Evolutionary conservation across 768 basidiomycete genomes (phyloP).

Genomic region (Coprinopsis sp.): DNA sequence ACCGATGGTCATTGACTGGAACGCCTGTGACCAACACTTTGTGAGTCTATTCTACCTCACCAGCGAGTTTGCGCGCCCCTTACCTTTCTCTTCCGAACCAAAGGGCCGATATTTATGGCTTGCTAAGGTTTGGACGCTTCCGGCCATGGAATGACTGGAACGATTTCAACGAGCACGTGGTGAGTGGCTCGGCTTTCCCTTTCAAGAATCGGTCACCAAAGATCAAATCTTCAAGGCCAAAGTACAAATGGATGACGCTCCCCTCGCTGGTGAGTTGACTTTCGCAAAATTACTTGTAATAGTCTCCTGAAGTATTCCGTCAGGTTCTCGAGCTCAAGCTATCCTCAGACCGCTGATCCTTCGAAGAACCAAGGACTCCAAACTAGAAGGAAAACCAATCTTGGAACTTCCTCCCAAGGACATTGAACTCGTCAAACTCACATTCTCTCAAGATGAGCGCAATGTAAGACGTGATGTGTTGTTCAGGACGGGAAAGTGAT

Average conservation of each 20-base stretch:
- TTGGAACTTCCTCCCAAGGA: constrained; percentile 58
- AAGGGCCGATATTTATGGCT: constrained; percentile 69
- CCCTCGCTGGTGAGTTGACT: constrained; percentile 46
- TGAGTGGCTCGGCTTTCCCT: constrained; percentile 21
- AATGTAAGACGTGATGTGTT: constrained; percentile 35
- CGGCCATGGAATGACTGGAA: constrained; percentile 72
- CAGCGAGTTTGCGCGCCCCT: not conserved
- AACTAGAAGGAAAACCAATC: constrained; percentile 62
- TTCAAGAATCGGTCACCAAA: not conserved
- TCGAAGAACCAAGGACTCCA: constrained; percentile 69
- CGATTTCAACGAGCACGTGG: constrained; percentile 55
- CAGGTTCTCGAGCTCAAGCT: constrained; percentile 58
- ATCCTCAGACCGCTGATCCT: constrained; percentile 63
- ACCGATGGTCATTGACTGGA: constrained; percentile 77
- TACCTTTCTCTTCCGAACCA: constrained; percentile 1
- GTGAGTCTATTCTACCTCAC: constrained; percentile 29
- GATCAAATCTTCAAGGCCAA: constrained; percentile 32
- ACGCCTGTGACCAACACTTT: constrained; percentile 71
- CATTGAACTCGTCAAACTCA: constrained; percentile 52
- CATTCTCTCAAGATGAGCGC: constrained; percentile 65
- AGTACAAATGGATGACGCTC: constrained; percentile 52
- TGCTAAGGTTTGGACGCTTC: constrained; percentile 65
- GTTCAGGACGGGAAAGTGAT: not conserved
- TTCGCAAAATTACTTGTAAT: constrained; percentile 3
- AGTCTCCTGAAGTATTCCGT: not conserved